phyloP scores from a whole-genome alignment of 2,329 filamentous ascomycete species.

The Fusarium neocosmosporiellum region DNA sequence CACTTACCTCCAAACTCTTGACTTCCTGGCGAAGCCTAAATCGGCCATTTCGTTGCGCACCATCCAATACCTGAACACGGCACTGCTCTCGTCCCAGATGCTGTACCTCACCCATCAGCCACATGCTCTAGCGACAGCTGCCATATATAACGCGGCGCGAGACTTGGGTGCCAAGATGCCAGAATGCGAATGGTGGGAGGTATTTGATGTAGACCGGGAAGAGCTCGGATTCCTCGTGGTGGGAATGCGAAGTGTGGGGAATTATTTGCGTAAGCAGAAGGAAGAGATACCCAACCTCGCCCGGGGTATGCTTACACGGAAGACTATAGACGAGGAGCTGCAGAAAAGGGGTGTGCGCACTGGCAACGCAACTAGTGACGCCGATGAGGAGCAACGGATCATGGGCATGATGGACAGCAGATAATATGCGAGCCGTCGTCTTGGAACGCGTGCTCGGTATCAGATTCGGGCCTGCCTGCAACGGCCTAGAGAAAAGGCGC shows the following conservation, averaged over 20 bases:
- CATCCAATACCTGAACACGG: constrained; percentile 85
- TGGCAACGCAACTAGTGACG: constrained; percentile 37
- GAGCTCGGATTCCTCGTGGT: constrained; percentile 94
- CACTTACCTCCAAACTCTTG: constrained; percentile 92
- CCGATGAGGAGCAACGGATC: constrained; percentile 57
- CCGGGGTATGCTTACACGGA: constrained; percentile 67
- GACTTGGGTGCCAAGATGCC: constrained; percentile 83
- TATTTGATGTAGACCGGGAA: constrained; percentile 95
- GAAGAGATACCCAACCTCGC: constrained; percentile 63
- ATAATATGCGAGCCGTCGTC: constrained; percentile 27
- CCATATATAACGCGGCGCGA: constrained; percentile 88
- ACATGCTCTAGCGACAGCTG: constrained; percentile 83
- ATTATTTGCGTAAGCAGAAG: constrained; percentile 71
- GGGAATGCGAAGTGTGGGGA: constrained; percentile 81
- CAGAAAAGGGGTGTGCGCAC: constrained; percentile 59
- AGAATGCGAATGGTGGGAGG: constrained; percentile 93
- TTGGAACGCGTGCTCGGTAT: constrained; percentile 8
- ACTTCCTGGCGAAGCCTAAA: constrained; percentile 64
- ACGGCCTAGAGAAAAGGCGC: background rate
- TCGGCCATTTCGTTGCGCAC: constrained; percentile 71
- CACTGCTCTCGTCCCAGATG: constrained; percentile 86
- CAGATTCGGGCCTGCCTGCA: constrained; percentile 18
- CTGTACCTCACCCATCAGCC: constrained; percentile 95
- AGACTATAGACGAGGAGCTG: constrained; percentile 70
- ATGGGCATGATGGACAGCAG: constrained; percentile 54